Evolutionary conservation across 495 filamentous ascomycete species (phyloP).

Genomic region (Hamigera avellanea): DNA sequence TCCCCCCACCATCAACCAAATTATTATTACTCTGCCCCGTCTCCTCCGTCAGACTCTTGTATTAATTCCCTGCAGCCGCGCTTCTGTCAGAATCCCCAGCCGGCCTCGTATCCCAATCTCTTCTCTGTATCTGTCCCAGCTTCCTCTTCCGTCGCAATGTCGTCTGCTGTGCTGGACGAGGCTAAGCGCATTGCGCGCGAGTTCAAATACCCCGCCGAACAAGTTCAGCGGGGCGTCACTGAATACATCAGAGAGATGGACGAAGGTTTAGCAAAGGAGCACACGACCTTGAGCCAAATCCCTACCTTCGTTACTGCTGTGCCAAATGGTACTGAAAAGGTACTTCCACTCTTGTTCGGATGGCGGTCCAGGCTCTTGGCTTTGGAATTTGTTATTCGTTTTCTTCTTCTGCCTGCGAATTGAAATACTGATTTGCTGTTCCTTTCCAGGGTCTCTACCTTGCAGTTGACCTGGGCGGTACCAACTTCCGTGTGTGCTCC

Average conservation of each 20-base stretch:
- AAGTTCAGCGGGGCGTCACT: conserved; percentile 66
- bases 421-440: too few relatives aligned
- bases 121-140: neutral
- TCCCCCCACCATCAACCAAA: conserved; percentile 2
- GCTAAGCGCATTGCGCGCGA: conserved; percentile 68
- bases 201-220: conserved; percentile 74
- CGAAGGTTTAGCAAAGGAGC: conserved; percentile 71
- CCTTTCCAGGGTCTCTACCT: conserved; percentile 70
- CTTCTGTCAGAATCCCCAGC: conserved; percentile 4
- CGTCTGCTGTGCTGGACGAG: conserved; percentile 50
- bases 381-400: neutral
- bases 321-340: conserved; percentile 94
- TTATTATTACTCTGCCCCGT: conserved; percentile 1
- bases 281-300: conserved; percentile 82
- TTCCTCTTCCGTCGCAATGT: conserved; percentile 16
- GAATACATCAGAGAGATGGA: conserved; percentile 83
- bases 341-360: conserved; percentile 8
- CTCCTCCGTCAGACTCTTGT: conserved; percentile 1
- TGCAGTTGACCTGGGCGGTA: conserved; percentile 92
- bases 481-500: conserved; percentile 96
- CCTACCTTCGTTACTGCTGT: conserved; percentile 93
- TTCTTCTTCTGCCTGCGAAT: conserved; percentile 2
- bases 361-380: too few relatives aligned
- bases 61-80: too few relatives aligned
- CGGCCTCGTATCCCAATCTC: neutral